phyloP scores from a whole-genome alignment of 768 basidiomycete genomes.

The Hygrophoropsis aurantiaca region DNA sequence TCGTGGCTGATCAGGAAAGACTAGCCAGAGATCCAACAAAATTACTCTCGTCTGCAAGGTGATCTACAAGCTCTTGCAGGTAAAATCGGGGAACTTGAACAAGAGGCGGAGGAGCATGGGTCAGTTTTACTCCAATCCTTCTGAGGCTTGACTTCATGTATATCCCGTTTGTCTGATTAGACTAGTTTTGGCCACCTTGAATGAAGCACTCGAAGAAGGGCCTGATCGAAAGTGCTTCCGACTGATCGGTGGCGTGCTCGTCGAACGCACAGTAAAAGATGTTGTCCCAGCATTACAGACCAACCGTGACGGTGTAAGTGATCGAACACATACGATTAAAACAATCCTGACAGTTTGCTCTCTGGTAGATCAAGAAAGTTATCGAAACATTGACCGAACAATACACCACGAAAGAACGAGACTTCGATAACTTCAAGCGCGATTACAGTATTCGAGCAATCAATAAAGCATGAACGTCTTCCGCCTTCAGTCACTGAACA shows the following conservation, averaged over 20 bases:
- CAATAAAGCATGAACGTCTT: slow-evolving; percentile 26
- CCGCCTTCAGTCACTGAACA: too few relatives aligned
- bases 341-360: slow-evolving; percentile 8
- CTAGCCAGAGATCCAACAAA: slow-evolving; percentile 82
- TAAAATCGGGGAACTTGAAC: slow-evolving; percentile 95
- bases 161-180: slow-evolving; percentile 38
- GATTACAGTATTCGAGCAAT: slow-evolving; percentile 76
- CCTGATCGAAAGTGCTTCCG: slow-evolving; percentile 96
- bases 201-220: slow-evolving; percentile 78
- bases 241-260: slow-evolving; percentile 91
- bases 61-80: slow-evolving; percentile 89
- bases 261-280: slow-evolving; percentile 94
- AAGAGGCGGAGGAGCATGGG: slow-evolving; percentile 95
- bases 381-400: slow-evolving; percentile 76
- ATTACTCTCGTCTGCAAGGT: slow-evolving; percentile 77
- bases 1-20: slow-evolving; percentile 37
- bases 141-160: slow-evolving; percentile 1
- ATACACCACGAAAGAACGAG: slow-evolving; percentile 86
- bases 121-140: slow-evolving; percentile 38
- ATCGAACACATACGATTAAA: not conserved
- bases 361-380: slow-evolving; percentile 76
- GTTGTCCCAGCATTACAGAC: slow-evolving; percentile 88
- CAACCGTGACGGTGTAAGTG: slow-evolving; percentile 82
- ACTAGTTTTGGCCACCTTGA: slow-evolving; percentile 83
- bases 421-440: slow-evolving; percentile 76